Conservation (phyloP, 352 stramenopile species). For the Globisporangium okanoganense region DNA sequence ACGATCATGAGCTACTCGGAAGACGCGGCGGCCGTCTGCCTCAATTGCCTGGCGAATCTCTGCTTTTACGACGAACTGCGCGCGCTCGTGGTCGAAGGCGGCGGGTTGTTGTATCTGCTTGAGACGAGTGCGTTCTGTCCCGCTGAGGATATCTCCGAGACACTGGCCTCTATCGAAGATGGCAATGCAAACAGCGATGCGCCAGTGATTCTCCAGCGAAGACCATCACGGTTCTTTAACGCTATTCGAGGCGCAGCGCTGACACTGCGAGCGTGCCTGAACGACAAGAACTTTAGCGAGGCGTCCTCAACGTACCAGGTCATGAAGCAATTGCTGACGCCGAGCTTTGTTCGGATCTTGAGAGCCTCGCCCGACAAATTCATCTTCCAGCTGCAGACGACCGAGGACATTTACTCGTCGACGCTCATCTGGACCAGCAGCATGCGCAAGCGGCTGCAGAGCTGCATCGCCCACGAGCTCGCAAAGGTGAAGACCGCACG, state of each 20-base stretch:
- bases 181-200: slow-evolving; percentile 19
- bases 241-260: slow-evolving; percentile 55
- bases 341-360: slow-evolving; percentile 69
- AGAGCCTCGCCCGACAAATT: slow-evolving; percentile 58
- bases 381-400: slow-evolving; percentile 50
- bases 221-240: slow-evolving; percentile 40
- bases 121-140: slow-evolving; percentile 68
- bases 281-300: slow-evolving; percentile 34
- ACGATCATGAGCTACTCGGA: slow-evolving; percentile 59
- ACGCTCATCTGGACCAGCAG: slow-evolving; percentile 74
- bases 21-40: slow-evolving; percentile 50
- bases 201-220: slow-evolving; percentile 18
- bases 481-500: slow-evolving; percentile 67
- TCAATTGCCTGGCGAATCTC: slow-evolving; percentile 57
- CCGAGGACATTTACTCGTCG: slow-evolving; percentile 54
- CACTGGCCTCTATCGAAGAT: slow-evolving; percentile 19
- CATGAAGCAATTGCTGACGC: slow-evolving; percentile 74
- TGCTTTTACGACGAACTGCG: slow-evolving; percentile 60
- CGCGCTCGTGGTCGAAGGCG: slow-evolving; percentile 49
- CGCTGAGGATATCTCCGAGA: slow-evolving; percentile 32
- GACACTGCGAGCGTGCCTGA: slow-evolving; percentile 53
- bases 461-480: slow-evolving; percentile 52
- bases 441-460: slow-evolving; percentile 57
- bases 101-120: slow-evolving; percentile 62
- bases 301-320: slow-evolving; percentile 38